These are phyloP conservation scores for Datura wrightii DNA, from an alignment of 257 asterid species.

Conservation along the genomic window DNA sequence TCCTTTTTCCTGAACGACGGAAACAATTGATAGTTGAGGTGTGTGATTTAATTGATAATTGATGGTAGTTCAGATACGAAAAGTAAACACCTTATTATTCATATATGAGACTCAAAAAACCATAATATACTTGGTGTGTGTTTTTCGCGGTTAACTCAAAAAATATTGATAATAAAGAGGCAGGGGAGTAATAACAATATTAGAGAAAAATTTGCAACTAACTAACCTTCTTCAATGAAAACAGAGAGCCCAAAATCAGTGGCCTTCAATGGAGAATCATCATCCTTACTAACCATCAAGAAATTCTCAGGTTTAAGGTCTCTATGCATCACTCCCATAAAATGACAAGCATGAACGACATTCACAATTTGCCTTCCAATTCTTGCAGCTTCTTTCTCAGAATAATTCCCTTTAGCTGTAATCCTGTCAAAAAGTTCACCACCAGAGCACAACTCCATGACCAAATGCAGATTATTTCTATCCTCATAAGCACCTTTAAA, in stretches of 20 bases:
- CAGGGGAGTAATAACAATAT: neutral
- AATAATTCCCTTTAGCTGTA: constrained; percentile 49
- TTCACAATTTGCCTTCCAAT: constrained; percentile 53
- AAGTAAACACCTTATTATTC: too few relatives aligned
- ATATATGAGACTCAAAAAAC: too few relatives aligned
- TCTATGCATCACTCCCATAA: constrained; percentile 56
- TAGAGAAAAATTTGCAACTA: neutral
- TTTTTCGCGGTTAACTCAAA: too few relatives aligned
- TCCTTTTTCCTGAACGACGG: too few relatives aligned
- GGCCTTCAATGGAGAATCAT: constrained; percentile 47
- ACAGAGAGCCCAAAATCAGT: constrained; percentile 55
- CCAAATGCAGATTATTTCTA: constrained; percentile 40
- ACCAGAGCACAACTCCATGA: constrained; percentile 53
- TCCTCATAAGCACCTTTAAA: constrained; percentile 57
- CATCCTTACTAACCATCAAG: constrained; percentile 46
- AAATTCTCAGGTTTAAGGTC: constrained; percentile 58
- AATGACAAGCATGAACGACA: constrained; percentile 55
- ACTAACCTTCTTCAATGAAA: constrained; percentile 52
- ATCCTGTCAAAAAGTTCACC: constrained; percentile 55
- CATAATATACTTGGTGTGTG: too few relatives aligned
- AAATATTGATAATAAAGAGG: neutral
- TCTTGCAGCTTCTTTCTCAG: constrained; percentile 54
- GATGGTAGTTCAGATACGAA: too few relatives aligned
- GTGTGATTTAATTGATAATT: too few relatives aligned
- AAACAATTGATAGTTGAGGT: too few relatives aligned